phyloP scores from a whole-genome alignment of 2,329 filamentous ascomycete species.

The Curvularia hawaiiensis region DNA sequence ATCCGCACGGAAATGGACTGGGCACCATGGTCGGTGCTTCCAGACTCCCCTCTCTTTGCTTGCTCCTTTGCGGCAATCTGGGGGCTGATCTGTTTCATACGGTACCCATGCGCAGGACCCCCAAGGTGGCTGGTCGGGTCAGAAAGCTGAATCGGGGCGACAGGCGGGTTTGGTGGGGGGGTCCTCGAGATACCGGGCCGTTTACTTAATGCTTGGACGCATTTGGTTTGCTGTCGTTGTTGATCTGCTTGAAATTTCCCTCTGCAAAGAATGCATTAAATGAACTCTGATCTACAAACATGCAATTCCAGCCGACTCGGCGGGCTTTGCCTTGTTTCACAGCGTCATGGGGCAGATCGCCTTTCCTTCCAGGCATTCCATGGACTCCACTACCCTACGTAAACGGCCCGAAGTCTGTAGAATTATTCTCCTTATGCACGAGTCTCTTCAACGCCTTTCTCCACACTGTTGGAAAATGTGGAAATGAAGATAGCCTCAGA shows the following conservation, averaged over 20 bases:
- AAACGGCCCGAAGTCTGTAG: not conserved
- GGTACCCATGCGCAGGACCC: not conserved
- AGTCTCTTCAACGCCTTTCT: not conserved
- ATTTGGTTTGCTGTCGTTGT: not conserved
- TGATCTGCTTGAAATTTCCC: not conserved
- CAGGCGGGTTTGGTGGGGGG: not conserved
- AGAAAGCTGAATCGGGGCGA: not conserved
- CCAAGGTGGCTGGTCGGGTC: not conserved
- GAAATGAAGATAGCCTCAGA: not conserved
- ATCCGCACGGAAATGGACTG: not conserved
- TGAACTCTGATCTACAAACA: not conserved
- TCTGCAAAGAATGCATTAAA: not conserved
- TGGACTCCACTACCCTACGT: not conserved
- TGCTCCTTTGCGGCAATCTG: not conserved
- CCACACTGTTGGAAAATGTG: not conserved
- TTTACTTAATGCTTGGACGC: not conserved
- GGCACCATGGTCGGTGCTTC: not conserved
- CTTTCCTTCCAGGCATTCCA: not conserved
- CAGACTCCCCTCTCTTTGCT: not conserved
- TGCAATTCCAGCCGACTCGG: not conserved
- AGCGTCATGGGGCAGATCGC: not conserved
- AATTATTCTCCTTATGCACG: not conserved
- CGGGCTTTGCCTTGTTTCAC: not conserved
- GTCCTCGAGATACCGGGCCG: not conserved
- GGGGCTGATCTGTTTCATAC: slow-evolving; percentile 3